A percentile compares a stretch with the other conserved stretches of the same genome.
Evolutionary conservation across 2,329 filamentous ascomycete species (phyloP).

Genomic region (Trichoderma oligosporum): DNA sequence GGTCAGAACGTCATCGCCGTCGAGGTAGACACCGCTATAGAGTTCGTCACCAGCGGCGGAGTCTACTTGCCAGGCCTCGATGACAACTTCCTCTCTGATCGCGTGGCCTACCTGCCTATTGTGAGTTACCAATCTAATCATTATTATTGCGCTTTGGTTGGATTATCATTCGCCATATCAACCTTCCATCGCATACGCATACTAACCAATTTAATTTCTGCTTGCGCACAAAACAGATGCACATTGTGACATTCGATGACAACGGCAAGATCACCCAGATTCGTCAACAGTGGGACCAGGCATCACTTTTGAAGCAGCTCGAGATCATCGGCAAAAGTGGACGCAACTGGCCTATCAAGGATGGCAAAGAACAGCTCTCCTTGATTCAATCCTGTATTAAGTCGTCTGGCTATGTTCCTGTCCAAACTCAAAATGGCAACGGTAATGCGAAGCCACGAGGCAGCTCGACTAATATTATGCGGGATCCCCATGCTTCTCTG

Average conservation of each 20-base stretch:
- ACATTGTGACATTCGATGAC: slow-evolving; percentile 80
- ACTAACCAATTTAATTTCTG: slow-evolving; percentile 19
- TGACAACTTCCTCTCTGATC: slow-evolving; percentile 89
- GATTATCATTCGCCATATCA: neutral
- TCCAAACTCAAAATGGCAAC: slow-evolving; percentile 30
- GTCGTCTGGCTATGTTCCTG: slow-evolving; percentile 38
- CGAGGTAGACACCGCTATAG: slow-evolving; percentile 77
- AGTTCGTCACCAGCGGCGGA: slow-evolving; percentile 78
- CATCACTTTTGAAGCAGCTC: slow-evolving; percentile 83
- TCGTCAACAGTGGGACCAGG: slow-evolving; percentile 93
- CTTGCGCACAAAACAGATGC: slow-evolving; percentile 53
- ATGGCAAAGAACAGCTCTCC: slow-evolving; percentile 77
- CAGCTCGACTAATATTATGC: slow-evolving; percentile 51
- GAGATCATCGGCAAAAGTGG: slow-evolving; percentile 88
- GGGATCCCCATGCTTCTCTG: slow-evolving; percentile 67
- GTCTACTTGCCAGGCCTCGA: slow-evolving; percentile 84
- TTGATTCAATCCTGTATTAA: slow-evolving; percentile 64
- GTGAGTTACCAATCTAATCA: slow-evolving; percentile 51
- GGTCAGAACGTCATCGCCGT: slow-evolving; percentile 68
- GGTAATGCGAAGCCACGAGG: slow-evolving; percentile 41
- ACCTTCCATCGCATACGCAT: neutral
- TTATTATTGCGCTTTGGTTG: neutral
- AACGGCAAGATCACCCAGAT: slow-evolving; percentile 79
- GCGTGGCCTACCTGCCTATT: slow-evolving; percentile 72
- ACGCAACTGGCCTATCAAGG: slow-evolving; percentile 91